A percentile compares a stretch with the other conserved stretches of the same genome.
These are phyloP conservation scores for Trichosanthes cucumerina DNA, from an alignment of 306 rosid genomes.

Conservation along the genomic window DNA sequence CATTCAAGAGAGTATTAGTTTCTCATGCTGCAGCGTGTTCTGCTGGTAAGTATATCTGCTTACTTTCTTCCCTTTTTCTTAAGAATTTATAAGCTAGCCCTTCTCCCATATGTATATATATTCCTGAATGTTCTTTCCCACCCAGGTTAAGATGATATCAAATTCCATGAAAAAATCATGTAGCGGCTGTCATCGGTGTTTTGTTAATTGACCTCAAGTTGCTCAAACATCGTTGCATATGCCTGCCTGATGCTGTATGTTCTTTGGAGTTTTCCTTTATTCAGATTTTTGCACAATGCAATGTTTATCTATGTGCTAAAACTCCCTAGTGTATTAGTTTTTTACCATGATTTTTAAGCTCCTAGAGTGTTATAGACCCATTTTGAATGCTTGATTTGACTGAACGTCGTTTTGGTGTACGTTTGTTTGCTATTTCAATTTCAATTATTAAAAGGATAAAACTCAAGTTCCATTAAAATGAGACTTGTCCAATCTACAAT, in stretches of 20 bases:
- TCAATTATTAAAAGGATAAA: too few species aligned
- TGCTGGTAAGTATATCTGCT: not conserved
- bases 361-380: not conserved
- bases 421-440: too few species aligned
- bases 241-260: not conserved
- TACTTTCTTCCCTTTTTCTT: too few species aligned
- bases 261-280: not conserved
- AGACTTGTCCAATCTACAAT: too few species aligned
- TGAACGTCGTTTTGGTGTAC: not conserved
- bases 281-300: slow-evolving; percentile 3
- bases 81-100: not conserved
- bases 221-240: not conserved
- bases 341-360: not conserved
- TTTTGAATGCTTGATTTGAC: not conserved
- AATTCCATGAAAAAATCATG: not conserved
- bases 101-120: not conserved
- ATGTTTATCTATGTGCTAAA: not conserved
- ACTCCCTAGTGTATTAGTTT: not conserved
- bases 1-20: slow-evolving; percentile 50
- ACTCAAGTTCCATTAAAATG: too few species aligned
- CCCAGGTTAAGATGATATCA: not conserved
- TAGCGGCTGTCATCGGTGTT: not conserved
- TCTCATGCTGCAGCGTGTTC: not conserved
- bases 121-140: not conserved
- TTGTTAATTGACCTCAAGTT: not conserved